A percentile compares a stretch with the other conserved stretches of the same genome.
Conservation (phyloP, 441 rosid species). For the Gossypium lobatum region DNA sequence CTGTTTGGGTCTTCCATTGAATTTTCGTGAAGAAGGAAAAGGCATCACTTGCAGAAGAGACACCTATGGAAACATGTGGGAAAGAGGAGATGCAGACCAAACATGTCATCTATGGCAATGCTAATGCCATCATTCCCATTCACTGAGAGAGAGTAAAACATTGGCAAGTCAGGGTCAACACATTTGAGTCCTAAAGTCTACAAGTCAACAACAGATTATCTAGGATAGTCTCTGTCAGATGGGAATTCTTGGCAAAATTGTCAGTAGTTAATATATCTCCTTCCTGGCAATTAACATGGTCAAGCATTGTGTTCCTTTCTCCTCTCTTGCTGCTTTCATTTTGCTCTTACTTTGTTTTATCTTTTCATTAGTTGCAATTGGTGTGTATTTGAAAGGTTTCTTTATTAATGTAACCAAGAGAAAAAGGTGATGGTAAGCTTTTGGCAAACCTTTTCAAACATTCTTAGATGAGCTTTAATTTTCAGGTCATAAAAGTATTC, state of each 20-base stretch:
- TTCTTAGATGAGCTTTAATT: slow-evolving; percentile 11
- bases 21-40: slow-evolving; percentile 52
- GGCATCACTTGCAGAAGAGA: slow-evolving; percentile 48
- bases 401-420: no score
- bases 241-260: neutral
- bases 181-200: neutral
- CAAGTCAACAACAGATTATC: neutral
- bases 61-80: slow-evolving; percentile 27
- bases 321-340: no score
- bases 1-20: slow-evolving; percentile 61
- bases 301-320: no score
- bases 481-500: slow-evolving; percentile 57
- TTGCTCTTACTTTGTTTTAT: no score
- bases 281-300: no score
- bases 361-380: no score
- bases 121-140: neutral
- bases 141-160: neutral
- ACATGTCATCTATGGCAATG: slow-evolving; percentile 18
- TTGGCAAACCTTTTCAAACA: neutral
- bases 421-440: neutral
- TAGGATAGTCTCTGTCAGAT: neutral
- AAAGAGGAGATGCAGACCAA: slow-evolving; percentile 37
- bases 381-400: no score
- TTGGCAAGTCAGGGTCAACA: neutral
- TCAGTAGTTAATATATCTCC: no score